A percentile compares a stretch with the other conserved stretches of the same genome.
These are phyloP conservation scores for Umbilicaria muhlenbergii DNA, from an alignment of 495 filamentous ascomycete genomes.

Conservation along the genomic window DNA sequence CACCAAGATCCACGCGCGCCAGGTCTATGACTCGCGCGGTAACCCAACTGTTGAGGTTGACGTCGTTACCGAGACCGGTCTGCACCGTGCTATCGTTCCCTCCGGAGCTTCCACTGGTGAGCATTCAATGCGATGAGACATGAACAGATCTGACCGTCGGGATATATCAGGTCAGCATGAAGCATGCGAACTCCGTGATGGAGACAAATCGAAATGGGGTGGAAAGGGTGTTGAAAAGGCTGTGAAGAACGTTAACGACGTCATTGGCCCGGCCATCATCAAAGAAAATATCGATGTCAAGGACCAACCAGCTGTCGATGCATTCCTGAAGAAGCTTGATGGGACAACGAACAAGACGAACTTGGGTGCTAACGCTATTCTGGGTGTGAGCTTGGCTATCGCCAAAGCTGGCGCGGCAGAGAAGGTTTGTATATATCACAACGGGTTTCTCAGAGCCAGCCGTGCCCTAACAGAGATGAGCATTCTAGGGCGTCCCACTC, in stretches of 20 bases:
- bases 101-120: conserved; percentile 93
- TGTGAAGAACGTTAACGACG: conserved; percentile 87
- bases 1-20: conserved; percentile 95
- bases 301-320: conserved; percentile 86
- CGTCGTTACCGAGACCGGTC: conserved; percentile 86
- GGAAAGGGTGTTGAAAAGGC: conserved; percentile 84
- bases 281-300: conserved; percentile 89
- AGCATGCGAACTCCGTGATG: conserved; percentile 96
- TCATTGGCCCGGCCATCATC: conserved; percentile 84
- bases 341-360: conserved; percentile 95
- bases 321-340: conserved; percentile 91
- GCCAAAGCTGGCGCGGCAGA: conserved; percentile 97
- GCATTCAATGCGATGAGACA: conserved; percentile 15
- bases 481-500: conserved; percentile 59
- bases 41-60: conserved; percentile 96
- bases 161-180: conserved; percentile 69
- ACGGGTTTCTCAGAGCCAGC: background rate
- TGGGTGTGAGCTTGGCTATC: conserved; percentile 88
- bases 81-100: conserved; percentile 97
- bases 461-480: background rate
- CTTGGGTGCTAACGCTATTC: conserved; percentile 95
- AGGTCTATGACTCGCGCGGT: conserved; percentile 98
- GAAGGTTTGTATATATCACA: conserved; percentile 33
- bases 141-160: conserved; percentile 7
- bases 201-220: conserved; percentile 91